phyloP scores from a whole-genome alignment of 495 filamentous ascomycete genomes.

The Hypoxylon lienhwacheense region DNA sequence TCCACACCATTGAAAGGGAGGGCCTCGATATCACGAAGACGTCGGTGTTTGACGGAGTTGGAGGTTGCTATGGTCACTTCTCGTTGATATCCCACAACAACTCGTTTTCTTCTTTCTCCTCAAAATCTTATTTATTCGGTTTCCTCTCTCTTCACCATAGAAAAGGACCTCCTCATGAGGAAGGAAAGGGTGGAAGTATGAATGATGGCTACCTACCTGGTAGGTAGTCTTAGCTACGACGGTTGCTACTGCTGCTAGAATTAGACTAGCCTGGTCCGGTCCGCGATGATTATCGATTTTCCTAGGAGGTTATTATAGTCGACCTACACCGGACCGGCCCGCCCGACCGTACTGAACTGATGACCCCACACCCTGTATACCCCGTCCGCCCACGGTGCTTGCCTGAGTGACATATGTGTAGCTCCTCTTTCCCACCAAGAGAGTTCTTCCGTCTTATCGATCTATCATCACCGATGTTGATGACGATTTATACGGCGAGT shows the following conservation, averaged over 20 bases:
- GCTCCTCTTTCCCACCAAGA: too few relatives aligned
- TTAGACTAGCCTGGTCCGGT: slow-evolving; percentile 10
- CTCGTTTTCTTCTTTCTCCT: neutral
- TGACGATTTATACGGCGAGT: too few relatives aligned
- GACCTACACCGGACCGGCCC: slow-evolving; percentile 6
- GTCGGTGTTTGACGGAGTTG: slow-evolving; percentile 21
- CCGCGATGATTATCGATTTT: slow-evolving; percentile 8
- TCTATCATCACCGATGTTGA: too few relatives aligned
- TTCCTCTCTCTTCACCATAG: neutral
- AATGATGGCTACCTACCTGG: too few relatives aligned
- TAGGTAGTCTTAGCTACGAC: slow-evolving; percentile 5
- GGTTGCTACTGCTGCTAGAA: slow-evolving; percentile 8
- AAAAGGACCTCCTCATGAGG: neutral
- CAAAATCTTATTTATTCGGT: neutral
- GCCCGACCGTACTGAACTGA: slow-evolving; percentile 12
- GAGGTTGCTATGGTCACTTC: slow-evolving; percentile 3
- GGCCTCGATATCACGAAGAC: slow-evolving; percentile 5
- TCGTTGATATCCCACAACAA: slow-evolving; percentile 28
- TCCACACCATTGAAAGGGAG: neutral
- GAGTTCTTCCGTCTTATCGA: too few relatives aligned
- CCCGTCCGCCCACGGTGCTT: neutral
- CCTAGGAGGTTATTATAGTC: slow-evolving; percentile 21
- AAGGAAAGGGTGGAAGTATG: slow-evolving; percentile 7
- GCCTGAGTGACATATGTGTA: neutral
- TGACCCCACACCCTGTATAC: neutral